These are phyloP conservation scores for Prosopis cineraria DNA, from an alignment of 306 rosid species.

Conservation along the genomic window DNA sequence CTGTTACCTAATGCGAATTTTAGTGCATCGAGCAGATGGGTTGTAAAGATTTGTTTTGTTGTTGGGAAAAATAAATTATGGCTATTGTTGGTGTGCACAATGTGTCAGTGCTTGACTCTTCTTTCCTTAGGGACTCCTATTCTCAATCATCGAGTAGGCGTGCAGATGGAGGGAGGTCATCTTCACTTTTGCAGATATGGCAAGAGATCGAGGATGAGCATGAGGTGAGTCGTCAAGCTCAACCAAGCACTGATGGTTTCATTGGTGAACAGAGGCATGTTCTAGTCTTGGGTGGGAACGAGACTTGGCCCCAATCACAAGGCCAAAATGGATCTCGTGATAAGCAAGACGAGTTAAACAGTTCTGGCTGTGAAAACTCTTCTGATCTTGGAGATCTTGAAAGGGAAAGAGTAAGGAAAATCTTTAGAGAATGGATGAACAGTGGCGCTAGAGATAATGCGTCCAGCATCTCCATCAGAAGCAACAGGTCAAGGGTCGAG, in stretches of 20 bases:
- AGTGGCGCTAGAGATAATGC: slow-evolving; percentile 63
- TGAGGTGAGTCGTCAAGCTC: slow-evolving; percentile 63
- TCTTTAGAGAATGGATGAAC: slow-evolving; percentile 88
- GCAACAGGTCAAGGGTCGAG: slow-evolving; percentile 58
- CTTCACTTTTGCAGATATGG: slow-evolving; percentile 82
- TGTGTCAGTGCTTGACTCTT: slow-evolving; percentile 79
- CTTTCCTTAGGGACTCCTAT: slow-evolving; percentile 77
- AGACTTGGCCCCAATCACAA: no score
- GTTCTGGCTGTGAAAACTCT: slow-evolving; percentile 61
- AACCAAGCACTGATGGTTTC: no score
- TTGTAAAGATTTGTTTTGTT: slow-evolving; percentile 43
- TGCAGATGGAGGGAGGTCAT: slow-evolving; percentile 68
- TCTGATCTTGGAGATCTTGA: slow-evolving; percentile 80
- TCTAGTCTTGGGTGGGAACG: no score
- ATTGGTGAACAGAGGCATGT: slow-evolving; percentile 41
- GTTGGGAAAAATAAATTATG: slow-evolving; percentile 50
- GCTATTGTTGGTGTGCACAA: slow-evolving; percentile 90
- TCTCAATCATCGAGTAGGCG: slow-evolving; percentile 60
- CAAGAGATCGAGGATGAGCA: slow-evolving; percentile 88
- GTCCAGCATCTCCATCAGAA: slow-evolving; percentile 53
- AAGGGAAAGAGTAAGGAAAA: slow-evolving; percentile 90
- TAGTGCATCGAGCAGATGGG: slow-evolving; percentile 52
- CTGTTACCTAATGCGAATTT: slow-evolving; percentile 42
- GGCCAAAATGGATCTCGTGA: slow-evolving; percentile 58
- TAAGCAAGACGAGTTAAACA: slow-evolving; percentile 62